A percentile compares a stretch with the other conserved stretches of the same genome.
These are phyloP conservation scores for Coccomyxa sp. DNA, from an alignment of 139 green algal species.

Conservation along the genomic window DNA sequence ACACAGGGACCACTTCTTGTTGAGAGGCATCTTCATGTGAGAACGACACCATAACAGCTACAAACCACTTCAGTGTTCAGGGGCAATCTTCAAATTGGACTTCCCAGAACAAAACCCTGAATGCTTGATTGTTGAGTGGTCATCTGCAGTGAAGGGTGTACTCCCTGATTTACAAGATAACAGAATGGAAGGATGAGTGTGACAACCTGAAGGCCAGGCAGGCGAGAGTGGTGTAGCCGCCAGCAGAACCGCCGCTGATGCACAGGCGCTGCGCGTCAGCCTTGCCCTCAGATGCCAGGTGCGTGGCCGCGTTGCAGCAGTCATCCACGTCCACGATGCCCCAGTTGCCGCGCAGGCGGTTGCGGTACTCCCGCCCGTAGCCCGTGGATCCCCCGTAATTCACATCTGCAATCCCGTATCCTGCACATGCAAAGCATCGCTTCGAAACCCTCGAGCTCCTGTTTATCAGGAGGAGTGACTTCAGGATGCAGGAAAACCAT, in stretches of 20 bases:
- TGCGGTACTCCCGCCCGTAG: slow-evolving; percentile 65
- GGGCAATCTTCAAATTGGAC: background rate
- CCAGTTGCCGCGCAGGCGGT: slow-evolving; percentile 54
- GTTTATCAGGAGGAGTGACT: no score
- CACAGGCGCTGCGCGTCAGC: slow-evolving; percentile 51
- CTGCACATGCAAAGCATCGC: background rate
- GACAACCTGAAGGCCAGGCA: slow-evolving; percentile 57
- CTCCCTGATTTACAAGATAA: background rate
- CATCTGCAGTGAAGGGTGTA: background rate
- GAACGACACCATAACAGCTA: no score
- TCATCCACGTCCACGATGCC: slow-evolving; percentile 70
- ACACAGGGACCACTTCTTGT: no score
- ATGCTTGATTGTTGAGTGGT: background rate
- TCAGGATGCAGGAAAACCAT: no score
- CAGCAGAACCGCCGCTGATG: slow-evolving; percentile 69
- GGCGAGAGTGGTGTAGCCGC: slow-evolving; percentile 74
- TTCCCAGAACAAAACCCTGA: background rate
- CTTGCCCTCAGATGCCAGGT: slow-evolving; percentile 33
- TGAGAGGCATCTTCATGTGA: no score
- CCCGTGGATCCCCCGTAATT: slow-evolving; percentile 74
- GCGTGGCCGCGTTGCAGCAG: slow-evolving; percentile 44
- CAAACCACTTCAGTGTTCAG: no score
- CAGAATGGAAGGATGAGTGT: background rate
- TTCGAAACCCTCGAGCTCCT: no score
- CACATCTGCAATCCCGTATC: slow-evolving; percentile 22